These are phyloP conservation scores for Fusarium algeriense DNA, from an alignment of 2,329 filamentous ascomycete genomes.

Conservation along the genomic window DNA sequence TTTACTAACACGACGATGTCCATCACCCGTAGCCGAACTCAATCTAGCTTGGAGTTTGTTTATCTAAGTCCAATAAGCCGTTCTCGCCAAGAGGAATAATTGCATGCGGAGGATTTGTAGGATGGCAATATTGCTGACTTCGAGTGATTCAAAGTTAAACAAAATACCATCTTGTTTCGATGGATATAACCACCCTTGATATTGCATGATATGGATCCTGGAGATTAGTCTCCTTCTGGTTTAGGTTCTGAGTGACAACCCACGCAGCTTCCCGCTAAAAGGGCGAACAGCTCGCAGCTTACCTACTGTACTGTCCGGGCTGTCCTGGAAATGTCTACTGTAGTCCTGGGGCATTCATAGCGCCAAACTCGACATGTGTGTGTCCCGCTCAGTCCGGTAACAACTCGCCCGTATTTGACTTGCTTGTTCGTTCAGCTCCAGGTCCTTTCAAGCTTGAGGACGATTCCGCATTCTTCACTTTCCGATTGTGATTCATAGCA, in stretches of 20 bases:
- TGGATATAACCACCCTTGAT: neutral
- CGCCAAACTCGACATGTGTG: neutral
- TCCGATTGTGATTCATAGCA: neutral
- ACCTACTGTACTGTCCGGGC: neutral
- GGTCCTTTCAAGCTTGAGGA: neutral
- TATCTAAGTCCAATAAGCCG: neutral
- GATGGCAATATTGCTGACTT: neutral
- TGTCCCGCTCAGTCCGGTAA: neutral
- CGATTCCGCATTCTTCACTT: neutral
- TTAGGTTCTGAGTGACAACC: slow-evolving; percentile 5
- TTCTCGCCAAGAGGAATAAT: neutral
- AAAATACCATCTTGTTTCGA: neutral
- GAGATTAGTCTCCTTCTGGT: slow-evolving; percentile 1
- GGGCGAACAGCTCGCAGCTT: slow-evolving; percentile 1
- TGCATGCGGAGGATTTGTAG: neutral
- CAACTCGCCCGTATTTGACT: neutral
- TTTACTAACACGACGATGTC: slow-evolving; percentile 7
- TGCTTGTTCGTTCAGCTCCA: neutral
- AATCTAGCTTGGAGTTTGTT: slow-evolving; percentile 25
- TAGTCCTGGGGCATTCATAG: neutral
- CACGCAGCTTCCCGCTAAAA: slow-evolving; percentile 6
- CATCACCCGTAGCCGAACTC: slow-evolving; percentile 36
- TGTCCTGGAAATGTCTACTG: too few relatives aligned
- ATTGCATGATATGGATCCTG: slow-evolving; percentile 12
- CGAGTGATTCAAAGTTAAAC: neutral